Evolutionary conservation across 169 alveolate genomes (phyloP).

Genomic region (Toxoplasma gondii): DNA sequence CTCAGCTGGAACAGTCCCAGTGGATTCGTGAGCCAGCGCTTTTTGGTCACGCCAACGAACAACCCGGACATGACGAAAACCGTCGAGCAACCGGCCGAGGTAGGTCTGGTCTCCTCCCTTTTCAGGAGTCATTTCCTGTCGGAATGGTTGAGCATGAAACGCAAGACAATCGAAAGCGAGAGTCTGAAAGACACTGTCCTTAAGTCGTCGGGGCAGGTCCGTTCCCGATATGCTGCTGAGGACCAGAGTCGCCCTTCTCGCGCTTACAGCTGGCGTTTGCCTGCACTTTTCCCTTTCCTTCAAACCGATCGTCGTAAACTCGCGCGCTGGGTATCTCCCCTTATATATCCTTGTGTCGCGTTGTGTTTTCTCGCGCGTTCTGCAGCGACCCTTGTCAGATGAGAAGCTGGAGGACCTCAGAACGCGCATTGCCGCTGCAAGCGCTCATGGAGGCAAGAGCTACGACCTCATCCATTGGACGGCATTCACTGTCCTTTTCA

Average conservation of each 20-base stretch:
- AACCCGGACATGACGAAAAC: background rate
- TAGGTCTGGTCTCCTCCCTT: background rate
- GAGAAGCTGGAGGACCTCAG: background rate
- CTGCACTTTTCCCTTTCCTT: too few species aligned
- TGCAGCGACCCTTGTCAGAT: background rate
- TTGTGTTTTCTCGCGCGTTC: background rate
- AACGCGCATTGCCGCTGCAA: background rate
- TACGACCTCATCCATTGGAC: background rate
- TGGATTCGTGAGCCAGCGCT: background rate
- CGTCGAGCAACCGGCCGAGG: constrained; percentile 2
- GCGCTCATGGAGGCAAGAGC: background rate
- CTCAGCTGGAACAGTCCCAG: background rate
- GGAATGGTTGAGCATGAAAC: too few species aligned
- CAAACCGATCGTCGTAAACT: too few species aligned
- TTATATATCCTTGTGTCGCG: too few species aligned
- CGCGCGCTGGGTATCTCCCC: too few species aligned
- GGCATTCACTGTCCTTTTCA: background rate
- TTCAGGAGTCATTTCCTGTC: too few species aligned
- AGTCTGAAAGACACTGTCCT: too few species aligned
- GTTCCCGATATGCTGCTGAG: too few species aligned
- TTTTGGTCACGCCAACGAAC: background rate
- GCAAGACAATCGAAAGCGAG: too few species aligned
- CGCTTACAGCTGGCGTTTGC: too few species aligned
- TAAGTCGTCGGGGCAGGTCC: too few species aligned
- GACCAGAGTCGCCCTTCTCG: too few species aligned